Conservation (phyloP, 176 grass and related monocot species). For the Rhipidocladum racemiflorum region DNA sequence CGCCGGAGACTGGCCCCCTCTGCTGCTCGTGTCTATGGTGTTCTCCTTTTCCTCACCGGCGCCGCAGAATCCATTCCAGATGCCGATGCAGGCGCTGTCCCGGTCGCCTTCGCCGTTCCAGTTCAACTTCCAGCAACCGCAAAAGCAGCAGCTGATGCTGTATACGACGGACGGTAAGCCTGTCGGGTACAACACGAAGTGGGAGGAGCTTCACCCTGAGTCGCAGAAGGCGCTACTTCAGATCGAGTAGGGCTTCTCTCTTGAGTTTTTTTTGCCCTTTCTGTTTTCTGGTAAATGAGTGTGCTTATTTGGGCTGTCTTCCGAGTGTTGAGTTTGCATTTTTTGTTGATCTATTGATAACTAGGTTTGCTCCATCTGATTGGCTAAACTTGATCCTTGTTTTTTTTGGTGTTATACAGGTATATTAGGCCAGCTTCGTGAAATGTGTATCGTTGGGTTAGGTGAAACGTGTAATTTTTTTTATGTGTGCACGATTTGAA, state of each 20-base stretch:
- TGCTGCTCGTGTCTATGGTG: conserved; percentile 29
- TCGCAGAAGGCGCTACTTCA: conserved; percentile 76
- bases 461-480: neutral
- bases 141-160: conserved; percentile 50
- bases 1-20: conserved; percentile 15
- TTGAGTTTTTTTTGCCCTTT: neutral
- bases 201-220: conserved; percentile 71
- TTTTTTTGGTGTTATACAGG: neutral
- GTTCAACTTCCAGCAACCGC: conserved; percentile 54
- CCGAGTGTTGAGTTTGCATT: neutral
- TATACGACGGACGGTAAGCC: conserved; percentile 59
- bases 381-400: neutral
- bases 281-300: neutral
- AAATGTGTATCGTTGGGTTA: neutral
- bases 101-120: conserved; percentile 45
- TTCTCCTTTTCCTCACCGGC: conserved; percentile 51
- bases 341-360: neutral
- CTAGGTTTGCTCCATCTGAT: neutral
- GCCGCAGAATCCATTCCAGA: conserved; percentile 37
- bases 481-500: neutral
- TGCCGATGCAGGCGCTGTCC: conserved; percentile 13
- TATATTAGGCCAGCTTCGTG: neutral
- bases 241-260: conserved; percentile 65
- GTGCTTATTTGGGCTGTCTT: conserved; percentile 20
- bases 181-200: conserved; percentile 74